Evolutionary conservation across 176 grass and related monocot genomes (phyloP).

Genomic region (Ampelocalamus luodianensis): DNA sequence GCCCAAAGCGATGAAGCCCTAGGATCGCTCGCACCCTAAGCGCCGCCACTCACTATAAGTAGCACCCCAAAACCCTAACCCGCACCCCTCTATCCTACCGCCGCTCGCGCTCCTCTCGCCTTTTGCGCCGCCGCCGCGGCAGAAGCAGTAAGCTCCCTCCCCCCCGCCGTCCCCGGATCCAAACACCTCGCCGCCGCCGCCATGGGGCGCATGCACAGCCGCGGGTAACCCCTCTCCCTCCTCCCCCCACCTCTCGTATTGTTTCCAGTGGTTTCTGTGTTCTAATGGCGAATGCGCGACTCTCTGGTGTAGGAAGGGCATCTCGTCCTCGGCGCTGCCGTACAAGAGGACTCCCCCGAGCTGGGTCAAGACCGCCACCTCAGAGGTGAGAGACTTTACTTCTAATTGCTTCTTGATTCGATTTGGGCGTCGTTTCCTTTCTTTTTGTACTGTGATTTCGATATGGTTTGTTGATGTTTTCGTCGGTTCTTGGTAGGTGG

Average conservation of each 20-base stretch:
- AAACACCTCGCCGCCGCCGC: slow-evolving; percentile 37
- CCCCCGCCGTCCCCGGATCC: slow-evolving; percentile 29
- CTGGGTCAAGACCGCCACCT: slow-evolving; percentile 72
- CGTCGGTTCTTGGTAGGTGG: slow-evolving; percentile 45
- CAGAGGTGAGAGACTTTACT: slow-evolving; percentile 45
- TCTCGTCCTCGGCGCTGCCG: slow-evolving; percentile 85
- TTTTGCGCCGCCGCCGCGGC: not conserved
- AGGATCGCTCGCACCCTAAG: slow-evolving; percentile 5
- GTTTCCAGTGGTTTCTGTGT: not conserved
- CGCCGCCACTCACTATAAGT: slow-evolving; percentile 37
- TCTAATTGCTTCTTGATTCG: not conserved
- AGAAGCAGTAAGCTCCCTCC: not conserved
- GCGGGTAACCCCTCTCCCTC: slow-evolving; percentile 46
- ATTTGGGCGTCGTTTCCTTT: not conserved
- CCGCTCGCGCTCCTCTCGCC: slow-evolving; percentile 35
- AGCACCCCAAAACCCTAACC: slow-evolving; percentile 56
- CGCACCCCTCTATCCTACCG: slow-evolving; percentile 14
- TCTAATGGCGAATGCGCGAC: slow-evolving; percentile 24
- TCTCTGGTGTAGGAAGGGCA: slow-evolving; percentile 67
- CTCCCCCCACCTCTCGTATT: too few species aligned
- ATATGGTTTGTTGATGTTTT: not conserved
- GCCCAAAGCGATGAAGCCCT: slow-evolving; percentile 34
- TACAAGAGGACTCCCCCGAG: slow-evolving; percentile 84
- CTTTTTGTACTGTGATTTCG: not conserved
- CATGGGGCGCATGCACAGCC: slow-evolving; percentile 97